phyloP scores from a whole-genome alignment of 768 basidiomycete genomes.

The Russula vinacea region DNA sequence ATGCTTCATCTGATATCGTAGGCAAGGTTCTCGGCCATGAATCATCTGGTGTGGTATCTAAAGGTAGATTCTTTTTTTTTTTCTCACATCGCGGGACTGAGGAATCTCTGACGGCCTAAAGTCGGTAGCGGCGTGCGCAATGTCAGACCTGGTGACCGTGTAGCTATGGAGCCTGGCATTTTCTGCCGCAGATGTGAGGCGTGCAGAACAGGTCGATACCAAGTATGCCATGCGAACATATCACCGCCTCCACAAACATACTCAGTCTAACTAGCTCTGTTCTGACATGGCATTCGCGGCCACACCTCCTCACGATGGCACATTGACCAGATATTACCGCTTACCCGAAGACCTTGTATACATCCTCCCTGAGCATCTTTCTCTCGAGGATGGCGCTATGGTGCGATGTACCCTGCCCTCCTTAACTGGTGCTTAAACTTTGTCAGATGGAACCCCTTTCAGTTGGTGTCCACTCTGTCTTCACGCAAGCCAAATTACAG shows the following conservation, averaged over 20 bases:
- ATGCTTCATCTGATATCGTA: constrained; percentile 11
- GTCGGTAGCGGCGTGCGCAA: constrained; percentile 75
- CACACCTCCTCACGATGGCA: constrained; percentile 91
- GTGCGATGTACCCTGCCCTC: constrained; percentile 39
- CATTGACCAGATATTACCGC: constrained; percentile 80
- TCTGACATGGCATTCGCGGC: constrained; percentile 85
- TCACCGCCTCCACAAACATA: not conserved
- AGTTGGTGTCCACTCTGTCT: constrained; percentile 86
- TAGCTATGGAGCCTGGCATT: constrained; percentile 89
- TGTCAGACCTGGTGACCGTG: constrained; percentile 78
- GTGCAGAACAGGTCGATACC: constrained; percentile 82
- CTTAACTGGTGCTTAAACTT: not conserved
- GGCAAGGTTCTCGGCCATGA: constrained; percentile 91
- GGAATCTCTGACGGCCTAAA: constrained; percentile 32
- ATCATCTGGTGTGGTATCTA: constrained; percentile 73
- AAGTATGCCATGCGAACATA: constrained; percentile 45
- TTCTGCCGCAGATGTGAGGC: constrained; percentile 80
- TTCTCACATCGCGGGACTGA: not conserved
- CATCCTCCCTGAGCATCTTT: constrained; percentile 74
- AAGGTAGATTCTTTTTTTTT: constrained; percentile 42
- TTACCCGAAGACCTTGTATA: constrained; percentile 85
- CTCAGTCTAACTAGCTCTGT: constrained; percentile 56
- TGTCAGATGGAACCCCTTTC: constrained; percentile 88
- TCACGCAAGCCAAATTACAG: constrained; percentile 67
- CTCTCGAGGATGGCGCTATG: constrained; percentile 94